Base-by-base conservation (phyloP, 2,329 filamentous ascomycete species). In the Tolypocladium ovalisporum region DNA sequence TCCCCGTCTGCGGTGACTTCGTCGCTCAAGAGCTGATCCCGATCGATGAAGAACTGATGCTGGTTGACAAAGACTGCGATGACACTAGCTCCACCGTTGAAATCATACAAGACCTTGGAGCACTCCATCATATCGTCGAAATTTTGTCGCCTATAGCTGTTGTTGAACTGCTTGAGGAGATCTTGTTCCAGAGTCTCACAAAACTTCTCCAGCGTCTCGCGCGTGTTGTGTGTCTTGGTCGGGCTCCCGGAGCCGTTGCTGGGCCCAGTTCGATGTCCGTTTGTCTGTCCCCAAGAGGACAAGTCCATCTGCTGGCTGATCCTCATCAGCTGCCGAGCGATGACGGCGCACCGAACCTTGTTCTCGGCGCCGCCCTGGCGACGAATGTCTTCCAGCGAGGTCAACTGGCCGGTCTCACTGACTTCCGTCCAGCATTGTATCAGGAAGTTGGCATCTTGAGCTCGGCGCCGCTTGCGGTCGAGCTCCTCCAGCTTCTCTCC, bases 41-140 rank as follows among this genome's bases (percentile, higher is more conserved):
- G 82, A 69, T 97, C 94, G 67, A 99, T 97, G 75, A 99, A 99
- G 79, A 99, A 99, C 67, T 96, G 91, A 73, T 99, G 95, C 71
- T 99, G 94, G 69, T 99, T 99, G 68, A 99, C 93, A 71, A 97
- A 99, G 13, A 93, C 80, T 17, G 90, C 93, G 71, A 97, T 96
- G 59, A 97, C 94, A 69, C 92, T 97, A 58, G 90, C 86, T 55
- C 94, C 94, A 55, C 94, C 91, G 70, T 93, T 96, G 79, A 99
- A 99, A 73, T 97, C 94, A 69, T 94, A 83, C 61, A 99, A 78
- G 47, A 97, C 94, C 66, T 89, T 89, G 56, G 95, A 90, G 70
- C 94, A 99, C 70, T 97, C 94, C 75, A 90, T 87, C 95, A 99
- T 99, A 66, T 95, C 92, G 63, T 97, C 90, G 67, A 96, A 97